Evolutionary conservation across 2,329 filamentous ascomycete genomes (phyloP).

Genomic region (Sarocladiaceae sp.): DNA sequence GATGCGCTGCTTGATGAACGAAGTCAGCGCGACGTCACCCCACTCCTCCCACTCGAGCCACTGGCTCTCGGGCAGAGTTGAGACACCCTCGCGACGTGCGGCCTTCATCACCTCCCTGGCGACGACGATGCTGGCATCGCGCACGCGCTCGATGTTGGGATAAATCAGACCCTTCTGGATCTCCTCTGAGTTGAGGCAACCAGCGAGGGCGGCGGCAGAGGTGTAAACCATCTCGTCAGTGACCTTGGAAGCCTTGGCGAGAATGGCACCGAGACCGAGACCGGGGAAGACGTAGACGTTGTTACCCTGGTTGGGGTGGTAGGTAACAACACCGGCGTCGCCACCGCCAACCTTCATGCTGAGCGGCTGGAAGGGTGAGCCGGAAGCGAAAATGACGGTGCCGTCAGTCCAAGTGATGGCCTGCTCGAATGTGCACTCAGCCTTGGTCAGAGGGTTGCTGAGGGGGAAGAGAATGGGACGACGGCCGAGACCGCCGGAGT

Average conservation of each 20-base stretch:
- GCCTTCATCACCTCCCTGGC: constrained; percentile 91
- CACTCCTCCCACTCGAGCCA: constrained; percentile 71
- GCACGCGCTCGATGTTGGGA: constrained; percentile 84
- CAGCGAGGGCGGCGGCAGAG: constrained; percentile 76
- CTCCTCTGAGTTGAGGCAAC: constrained; percentile 76
- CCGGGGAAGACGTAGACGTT: constrained; percentile 94
- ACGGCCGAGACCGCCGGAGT: constrained; percentile 63
- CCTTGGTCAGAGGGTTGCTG: constrained; percentile 93
- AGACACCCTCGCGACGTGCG: constrained; percentile 77
- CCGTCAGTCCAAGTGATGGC: constrained; percentile 89
- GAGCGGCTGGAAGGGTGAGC: constrained; percentile 81
- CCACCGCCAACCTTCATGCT: constrained; percentile 55
- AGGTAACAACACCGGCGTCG: constrained; percentile 54
- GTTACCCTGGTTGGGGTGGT: constrained; percentile 81
- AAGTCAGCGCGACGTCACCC: constrained; percentile 58
- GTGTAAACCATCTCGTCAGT: constrained; percentile 98
- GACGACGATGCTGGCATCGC: constrained; percentile 82
- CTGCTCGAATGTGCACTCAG: constrained; percentile 95
- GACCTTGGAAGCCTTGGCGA: constrained; percentile 79
- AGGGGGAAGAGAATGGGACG: constrained; percentile 92
- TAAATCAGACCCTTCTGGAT: constrained; percentile 82
- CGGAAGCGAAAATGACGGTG: constrained; percentile 88
- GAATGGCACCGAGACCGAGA: constrained; percentile 87
- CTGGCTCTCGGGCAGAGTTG: constrained; percentile 61
- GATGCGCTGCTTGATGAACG: constrained; percentile 55